phyloP scores from a whole-genome alignment of 176 grass and related monocot species.

The Cenchrus fungigraminus region DNA sequence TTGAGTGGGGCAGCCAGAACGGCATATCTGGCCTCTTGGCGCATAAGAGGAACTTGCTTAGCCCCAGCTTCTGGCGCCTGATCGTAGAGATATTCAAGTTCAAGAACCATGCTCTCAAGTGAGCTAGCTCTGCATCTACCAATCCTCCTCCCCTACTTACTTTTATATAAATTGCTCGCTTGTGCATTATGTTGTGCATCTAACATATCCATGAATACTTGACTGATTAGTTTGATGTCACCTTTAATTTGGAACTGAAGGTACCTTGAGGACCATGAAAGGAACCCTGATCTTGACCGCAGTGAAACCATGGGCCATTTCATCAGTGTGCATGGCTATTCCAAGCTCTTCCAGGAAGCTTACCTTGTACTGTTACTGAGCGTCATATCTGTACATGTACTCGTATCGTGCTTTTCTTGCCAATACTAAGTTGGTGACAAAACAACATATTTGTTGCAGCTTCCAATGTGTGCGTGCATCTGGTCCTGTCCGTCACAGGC shows the following conservation, averaged over 20 bases:
- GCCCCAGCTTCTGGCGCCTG: constrained; percentile 73
- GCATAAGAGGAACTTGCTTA: constrained; percentile 61
- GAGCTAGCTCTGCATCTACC: neutral
- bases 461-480: constrained; percentile 80
- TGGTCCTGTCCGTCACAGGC: constrained; percentile 82
- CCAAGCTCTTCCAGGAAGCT: constrained; percentile 69
- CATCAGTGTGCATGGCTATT: constrained; percentile 63
- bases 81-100: constrained; percentile 69
- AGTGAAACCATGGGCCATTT: constrained; percentile 78
- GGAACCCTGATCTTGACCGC: constrained; percentile 46
- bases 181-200: neutral
- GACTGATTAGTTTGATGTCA: neutral
- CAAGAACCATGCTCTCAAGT: constrained; percentile 60
- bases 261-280: constrained; percentile 73
- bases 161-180: neutral
- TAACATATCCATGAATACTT: neutral
- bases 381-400: neutral
- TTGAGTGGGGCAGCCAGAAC: constrained; percentile 79
- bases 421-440: neutral
- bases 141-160: too few species aligned
- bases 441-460: constrained; percentile 29
- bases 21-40: constrained; percentile 68
- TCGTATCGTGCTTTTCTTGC: too few species aligned
- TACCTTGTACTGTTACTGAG: constrained; percentile 51
- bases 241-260: neutral